A percentile compares a stretch with the other conserved stretches of the same genome.
phyloP scores from a whole-genome alignment of 1,284 basidiomycete genomes.

The Afroboletus lepidellus region DNA sequence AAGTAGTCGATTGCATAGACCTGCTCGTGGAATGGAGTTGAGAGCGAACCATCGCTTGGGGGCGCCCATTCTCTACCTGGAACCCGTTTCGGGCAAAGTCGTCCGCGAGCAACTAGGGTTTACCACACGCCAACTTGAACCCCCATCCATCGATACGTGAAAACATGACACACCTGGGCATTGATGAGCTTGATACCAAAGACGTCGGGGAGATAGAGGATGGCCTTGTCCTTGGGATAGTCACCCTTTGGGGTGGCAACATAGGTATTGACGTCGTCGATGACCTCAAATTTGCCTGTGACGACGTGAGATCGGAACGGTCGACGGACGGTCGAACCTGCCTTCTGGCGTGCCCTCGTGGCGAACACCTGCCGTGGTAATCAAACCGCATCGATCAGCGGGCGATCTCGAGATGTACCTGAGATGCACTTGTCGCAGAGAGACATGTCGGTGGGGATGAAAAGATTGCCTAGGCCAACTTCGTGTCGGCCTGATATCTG shows the following conservation, averaged over 20 bases:
- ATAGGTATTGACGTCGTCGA: constrained; percentile 52
- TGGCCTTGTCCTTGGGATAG: constrained; percentile 55
- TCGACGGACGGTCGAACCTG: background rate
- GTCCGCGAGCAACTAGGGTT: constrained; percentile 59
- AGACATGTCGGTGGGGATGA: constrained; percentile 16
- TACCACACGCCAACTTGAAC: background rate
- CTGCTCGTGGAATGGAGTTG: constrained; percentile 45
- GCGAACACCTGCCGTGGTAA: constrained; percentile 18
- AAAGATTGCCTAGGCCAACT: no score
- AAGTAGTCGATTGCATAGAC: constrained; percentile 45
- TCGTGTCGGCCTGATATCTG: no score
- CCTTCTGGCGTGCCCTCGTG: constrained; percentile 24
- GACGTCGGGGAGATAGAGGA: constrained; percentile 60
- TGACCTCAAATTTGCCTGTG: constrained; percentile 30
- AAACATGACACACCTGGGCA: constrained; percentile 47
- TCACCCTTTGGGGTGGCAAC: constrained; percentile 47
- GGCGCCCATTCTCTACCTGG: constrained; percentile 43
- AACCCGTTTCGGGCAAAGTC: constrained; percentile 74
- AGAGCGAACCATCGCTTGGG: background rate
- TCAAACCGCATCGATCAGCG: constrained; percentile 1
- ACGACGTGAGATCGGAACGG: background rate
- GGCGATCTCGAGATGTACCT: constrained; percentile 10
- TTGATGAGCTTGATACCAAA: constrained; percentile 51
- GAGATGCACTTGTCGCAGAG: constrained; percentile 23
- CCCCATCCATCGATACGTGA: background rate